Evolutionary conservation across 176 grass and related monocot genomes (phyloP).

Genomic region (Oryza officinalis): DNA sequence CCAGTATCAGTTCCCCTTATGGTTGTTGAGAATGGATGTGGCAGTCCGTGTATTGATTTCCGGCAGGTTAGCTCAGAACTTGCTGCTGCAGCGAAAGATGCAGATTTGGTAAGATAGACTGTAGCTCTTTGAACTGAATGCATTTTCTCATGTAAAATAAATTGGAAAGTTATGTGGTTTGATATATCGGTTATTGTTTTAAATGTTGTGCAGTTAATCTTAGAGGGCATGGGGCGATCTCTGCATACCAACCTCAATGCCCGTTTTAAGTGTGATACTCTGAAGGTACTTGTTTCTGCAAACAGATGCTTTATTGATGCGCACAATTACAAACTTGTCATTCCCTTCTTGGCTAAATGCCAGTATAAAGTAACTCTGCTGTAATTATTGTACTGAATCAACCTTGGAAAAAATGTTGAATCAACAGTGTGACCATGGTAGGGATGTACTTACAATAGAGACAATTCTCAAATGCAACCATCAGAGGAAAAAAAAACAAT

Average conservation of each 20-base stretch:
- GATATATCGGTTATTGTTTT: constrained; percentile 25
- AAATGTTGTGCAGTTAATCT: constrained; percentile 62
- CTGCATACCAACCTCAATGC: constrained; percentile 94
- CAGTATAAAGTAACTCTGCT: not conserved
- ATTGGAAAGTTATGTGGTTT: constrained; percentile 16
- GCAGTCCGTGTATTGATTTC: constrained; percentile 90
- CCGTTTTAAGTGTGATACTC: constrained; percentile 81
- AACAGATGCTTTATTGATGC: not conserved
- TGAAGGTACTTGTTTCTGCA: constrained; percentile 65
- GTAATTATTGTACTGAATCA: not conserved
- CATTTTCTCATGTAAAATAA: constrained; percentile 17
- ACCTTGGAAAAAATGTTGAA: not conserved
- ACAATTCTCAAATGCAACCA: not conserved
- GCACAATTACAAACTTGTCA: constrained; percentile 3
- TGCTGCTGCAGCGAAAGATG: constrained; percentile 80
- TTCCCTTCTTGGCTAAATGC: not conserved
- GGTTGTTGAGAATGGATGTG: constrained; percentile 89
- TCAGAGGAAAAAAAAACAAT: not conserved
- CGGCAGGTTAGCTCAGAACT: constrained; percentile 96
- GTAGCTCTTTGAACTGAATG: constrained; percentile 16
- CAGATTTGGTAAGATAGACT: constrained; percentile 71
- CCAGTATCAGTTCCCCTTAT: constrained; percentile 73
- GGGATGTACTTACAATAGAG: not conserved
- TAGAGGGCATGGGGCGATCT: constrained; percentile 92
- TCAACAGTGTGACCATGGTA: not conserved